A percentile compares a stretch with the other conserved stretches of the same genome.
Evolutionary conservation across 179 eudicot genomes (phyloP).

Genomic region (Corrigiola litoralis): DNA sequence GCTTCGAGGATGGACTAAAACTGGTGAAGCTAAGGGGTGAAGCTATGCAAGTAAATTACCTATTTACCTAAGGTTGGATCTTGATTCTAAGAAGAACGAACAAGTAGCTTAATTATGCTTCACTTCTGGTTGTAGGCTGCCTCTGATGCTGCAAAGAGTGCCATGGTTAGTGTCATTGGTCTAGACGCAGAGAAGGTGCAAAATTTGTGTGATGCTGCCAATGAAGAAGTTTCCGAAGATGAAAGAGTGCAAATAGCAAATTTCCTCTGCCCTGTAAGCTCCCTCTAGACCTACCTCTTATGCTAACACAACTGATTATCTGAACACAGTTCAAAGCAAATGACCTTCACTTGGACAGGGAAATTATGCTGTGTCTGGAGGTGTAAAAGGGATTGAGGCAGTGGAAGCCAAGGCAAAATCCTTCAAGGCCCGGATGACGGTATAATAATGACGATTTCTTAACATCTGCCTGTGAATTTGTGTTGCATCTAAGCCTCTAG

Average conservation of each 20-base stretch:
- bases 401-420: slow-evolving; percentile 97
- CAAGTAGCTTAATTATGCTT: neutral
- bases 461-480: neutral
- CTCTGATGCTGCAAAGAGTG: slow-evolving; percentile 85
- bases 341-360: slow-evolving; percentile 45
- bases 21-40: slow-evolving; percentile 85
- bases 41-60: slow-evolving; percentile 70
- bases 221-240: slow-evolving; percentile 75
- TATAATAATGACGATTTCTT: slow-evolving; percentile 10
- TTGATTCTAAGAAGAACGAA: neutral
- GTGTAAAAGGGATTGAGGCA: slow-evolving; percentile 87
- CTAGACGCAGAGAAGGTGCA: slow-evolving; percentile 82
- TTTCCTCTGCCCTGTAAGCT: slow-evolving; percentile 69
- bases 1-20: slow-evolving; percentile 94
- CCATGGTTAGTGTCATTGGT: slow-evolving; percentile 85
- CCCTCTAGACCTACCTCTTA: neutral
- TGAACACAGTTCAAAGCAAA: neutral
- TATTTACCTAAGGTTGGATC: too few species aligned
- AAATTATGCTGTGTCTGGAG: slow-evolving; percentile 94
- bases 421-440: slow-evolving; percentile 98
- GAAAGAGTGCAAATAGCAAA: slow-evolving; percentile 82
- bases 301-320: neutral
- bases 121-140: slow-evolving; percentile 49
- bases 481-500: neutral
- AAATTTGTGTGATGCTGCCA: slow-evolving; percentile 78